Base-by-base conservation (phyloP, 2,329 filamentous ascomycete genomes). In the Fusarium sp. region DNA sequence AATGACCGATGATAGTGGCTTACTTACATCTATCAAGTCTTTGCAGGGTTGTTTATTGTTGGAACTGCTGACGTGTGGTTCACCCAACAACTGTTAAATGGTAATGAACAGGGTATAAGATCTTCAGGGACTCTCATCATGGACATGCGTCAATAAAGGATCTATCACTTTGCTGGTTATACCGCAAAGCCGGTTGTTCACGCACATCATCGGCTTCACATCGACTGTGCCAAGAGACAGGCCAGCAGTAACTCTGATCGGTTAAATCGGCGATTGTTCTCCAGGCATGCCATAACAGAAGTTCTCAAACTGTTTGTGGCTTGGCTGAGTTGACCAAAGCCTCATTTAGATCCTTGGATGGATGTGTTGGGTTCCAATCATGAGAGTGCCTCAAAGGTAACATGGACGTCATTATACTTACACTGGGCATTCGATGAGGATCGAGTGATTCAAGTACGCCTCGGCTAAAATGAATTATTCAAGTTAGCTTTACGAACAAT, bases 321-420 rank as follows among this genome's bases (percentile, higher is more conserved):
- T 66, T 68, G 58, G 63, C 38, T 39, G 59, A 50, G 35, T 35
- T 12, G 29, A 37, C 26, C 28, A 37, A 43, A 55, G 26, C 39
- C 38, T 44, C 28, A 31, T 39, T 39, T 26, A n/a, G 41, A 41
- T 21, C 33, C 31, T 49, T 48, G 55, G 64, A 24, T 52, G 38
- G 31, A 53, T 48, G 28, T 26, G 43, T 73, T 72, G 63, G 72
- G 56, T 62, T 57, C 59, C 59, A 68, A 69, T 50, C 29, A 59
- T 48, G 59, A 49, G 54, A 70, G 28, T 39, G 60, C 56, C 60
- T 59, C 65, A 44, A 38, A 41, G 21, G 20, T 44, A 44, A 29
- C 31, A 20, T 28, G 52, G 23, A 41, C 23, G 21, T 50, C 57
- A 58, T 55, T 28, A 48, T 24, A 31, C 33, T 29, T 42, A 44